Conservation (phyloP, 2,329 filamentous ascomycete species). For the Stylonectria norvegica region DNA sequence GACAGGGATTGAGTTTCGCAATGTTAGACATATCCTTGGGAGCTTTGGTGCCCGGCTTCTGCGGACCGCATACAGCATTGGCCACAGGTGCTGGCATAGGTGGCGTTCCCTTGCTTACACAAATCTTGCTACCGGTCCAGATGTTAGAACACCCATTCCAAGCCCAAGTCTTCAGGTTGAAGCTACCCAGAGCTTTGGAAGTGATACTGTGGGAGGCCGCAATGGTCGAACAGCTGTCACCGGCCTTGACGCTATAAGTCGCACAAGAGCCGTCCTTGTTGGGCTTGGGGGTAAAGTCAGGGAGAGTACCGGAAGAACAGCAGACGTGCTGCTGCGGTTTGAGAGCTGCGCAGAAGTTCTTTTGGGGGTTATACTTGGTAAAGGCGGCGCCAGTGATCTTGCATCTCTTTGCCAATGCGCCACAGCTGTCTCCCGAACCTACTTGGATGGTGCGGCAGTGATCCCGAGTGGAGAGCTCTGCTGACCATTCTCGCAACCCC, state of each 20-base stretch:
- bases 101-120: conserved; percentile 26
- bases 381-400: conserved; percentile 35
- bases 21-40: conserved; percentile 4
- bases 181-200: conserved; percentile 28
- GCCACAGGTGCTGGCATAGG: conserved; percentile 26
- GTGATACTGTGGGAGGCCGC: conserved; percentile 30
- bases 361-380: conserved; percentile 30
- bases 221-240: conserved; percentile 36
- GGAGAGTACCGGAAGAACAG: conserved; percentile 29
- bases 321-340: conserved; percentile 33
- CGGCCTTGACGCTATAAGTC: conserved; percentile 30
- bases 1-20: conserved; percentile 29
- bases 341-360: conserved; percentile 26
- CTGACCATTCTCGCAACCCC: neutral
- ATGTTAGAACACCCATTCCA: conserved; percentile 26
- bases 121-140: conserved; percentile 18
- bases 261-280: conserved; percentile 34
- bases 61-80: conserved; percentile 30
- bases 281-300: conserved; percentile 9
- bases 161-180: conserved; percentile 31
- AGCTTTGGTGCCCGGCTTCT: conserved; percentile 17
- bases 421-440: conserved; percentile 32
- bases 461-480: neutral
- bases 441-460: conserved; percentile 1
- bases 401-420: conserved; percentile 32